Percentiles rank a stretch among this genome's conserved stretches.
These are phyloP conservation scores for Myriosclerotinia curreyana DNA, from an alignment of 2,329 filamentous ascomycete species.

Conservation along the genomic window DNA sequence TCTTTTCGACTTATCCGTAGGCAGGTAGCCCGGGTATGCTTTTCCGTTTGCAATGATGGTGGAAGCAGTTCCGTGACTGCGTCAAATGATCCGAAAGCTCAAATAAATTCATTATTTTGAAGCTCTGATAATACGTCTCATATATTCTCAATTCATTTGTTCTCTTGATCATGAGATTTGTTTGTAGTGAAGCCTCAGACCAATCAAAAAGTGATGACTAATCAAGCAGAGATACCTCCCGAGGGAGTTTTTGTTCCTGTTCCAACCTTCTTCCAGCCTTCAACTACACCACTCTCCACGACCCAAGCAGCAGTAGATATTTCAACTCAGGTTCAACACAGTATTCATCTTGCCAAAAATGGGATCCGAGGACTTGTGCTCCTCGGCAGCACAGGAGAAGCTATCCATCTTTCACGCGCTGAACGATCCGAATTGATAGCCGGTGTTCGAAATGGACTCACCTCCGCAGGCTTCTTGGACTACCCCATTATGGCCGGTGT, in stretches of 20 bases:
- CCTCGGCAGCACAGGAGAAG: conserved; percentile 60
- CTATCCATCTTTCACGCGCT: conserved; percentile 54
- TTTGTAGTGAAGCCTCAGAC: background rate
- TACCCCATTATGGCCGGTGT: conserved; percentile 58
- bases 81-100: background rate
- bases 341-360: conserved; percentile 54
- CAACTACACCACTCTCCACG: conserved; percentile 21
- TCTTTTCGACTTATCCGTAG: conserved; percentile 15
- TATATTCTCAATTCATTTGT: background rate
- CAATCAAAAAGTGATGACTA: conserved; percentile 12
- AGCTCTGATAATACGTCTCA: background rate
- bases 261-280: conserved; percentile 54
- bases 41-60: conserved; percentile 10
- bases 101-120: background rate
- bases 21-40: conserved; percentile 12
- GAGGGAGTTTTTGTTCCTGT: conserved; percentile 54
- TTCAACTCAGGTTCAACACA: conserved; percentile 53
- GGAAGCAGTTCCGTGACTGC: background rate
- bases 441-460: conserved; percentile 42
- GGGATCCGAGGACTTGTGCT: conserved; percentile 59
- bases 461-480: conserved; percentile 52
- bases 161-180: background rate
- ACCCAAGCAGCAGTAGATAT: conserved; percentile 47
- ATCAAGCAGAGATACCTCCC: conserved; percentile 13
- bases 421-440: conserved; percentile 45